Evolutionary conservation across 2,329 filamentous ascomycete species (phyloP).

Genomic region (Dissoconium aciculare): DNA sequence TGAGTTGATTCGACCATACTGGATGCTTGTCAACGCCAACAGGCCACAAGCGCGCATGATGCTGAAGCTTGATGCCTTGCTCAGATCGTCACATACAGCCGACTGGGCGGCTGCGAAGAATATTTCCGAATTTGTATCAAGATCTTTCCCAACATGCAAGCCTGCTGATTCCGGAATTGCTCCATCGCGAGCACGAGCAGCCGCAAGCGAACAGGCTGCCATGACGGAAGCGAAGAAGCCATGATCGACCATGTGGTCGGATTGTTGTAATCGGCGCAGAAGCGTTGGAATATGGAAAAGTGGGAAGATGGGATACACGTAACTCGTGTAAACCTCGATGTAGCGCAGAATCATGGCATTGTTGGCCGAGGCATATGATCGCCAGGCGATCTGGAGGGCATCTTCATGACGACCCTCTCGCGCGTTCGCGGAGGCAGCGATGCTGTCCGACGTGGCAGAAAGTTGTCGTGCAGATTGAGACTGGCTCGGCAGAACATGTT

Average conservation of each 20-base stretch:
- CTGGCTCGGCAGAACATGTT: conserved; percentile 4
- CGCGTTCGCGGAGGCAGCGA: conserved; percentile 11
- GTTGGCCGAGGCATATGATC: conserved; percentile 28
- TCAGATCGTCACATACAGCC: conserved; percentile 26
- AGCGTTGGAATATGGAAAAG: conserved; percentile 37
- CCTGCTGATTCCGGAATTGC: conserved; percentile 26
- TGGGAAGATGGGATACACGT: conserved; percentile 41
- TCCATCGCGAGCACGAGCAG: conserved; percentile 36
- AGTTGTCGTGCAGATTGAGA: not conserved
- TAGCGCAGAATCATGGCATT: conserved; percentile 26
- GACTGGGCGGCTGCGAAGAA: conserved; percentile 33
- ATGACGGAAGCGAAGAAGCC: conserved; percentile 37
- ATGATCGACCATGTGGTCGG: conserved; percentile 31
- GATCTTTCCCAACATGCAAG: conserved; percentile 5
- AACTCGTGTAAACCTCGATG: conserved; percentile 37
- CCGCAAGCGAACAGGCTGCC: conserved; percentile 37
- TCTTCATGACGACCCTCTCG: conserved; percentile 17
- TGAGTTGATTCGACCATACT: conserved; percentile 34
- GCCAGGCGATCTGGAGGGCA: conserved; percentile 24
- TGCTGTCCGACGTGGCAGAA: conserved; percentile 8
- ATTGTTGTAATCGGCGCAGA: conserved; percentile 25
- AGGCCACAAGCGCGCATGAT: conserved; percentile 35
- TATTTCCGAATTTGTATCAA: conserved; percentile 26
- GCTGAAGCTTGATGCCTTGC: conserved; percentile 23
- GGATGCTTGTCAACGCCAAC: conserved; percentile 37